Percentiles rank a stretch among this genome's conserved stretches.
Conservation (phyloP, 345 rosid genomes). For the Ailanthus altissimus region DNA sequence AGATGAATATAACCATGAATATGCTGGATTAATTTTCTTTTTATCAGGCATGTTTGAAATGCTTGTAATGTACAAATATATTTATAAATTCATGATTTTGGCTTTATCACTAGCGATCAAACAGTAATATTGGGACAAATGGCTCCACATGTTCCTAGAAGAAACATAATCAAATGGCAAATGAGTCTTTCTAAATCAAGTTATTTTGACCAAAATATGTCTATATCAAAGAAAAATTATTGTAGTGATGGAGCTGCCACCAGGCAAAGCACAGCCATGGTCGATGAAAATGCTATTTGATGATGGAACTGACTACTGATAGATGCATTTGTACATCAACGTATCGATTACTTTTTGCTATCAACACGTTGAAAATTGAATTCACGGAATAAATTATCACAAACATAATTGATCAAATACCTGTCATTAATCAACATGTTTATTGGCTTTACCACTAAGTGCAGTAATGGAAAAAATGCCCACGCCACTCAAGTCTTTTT, state of each 20-base stretch:
- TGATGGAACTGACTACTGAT: neutral
- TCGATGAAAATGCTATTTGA: neutral
- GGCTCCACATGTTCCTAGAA: neutral
- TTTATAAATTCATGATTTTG: too few relatives aligned
- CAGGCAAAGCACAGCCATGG: neutral
- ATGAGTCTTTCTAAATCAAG: neutral
- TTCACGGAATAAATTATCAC: neutral
- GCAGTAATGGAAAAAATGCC: neutral
- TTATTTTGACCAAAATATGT: neutral
- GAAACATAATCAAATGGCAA: neutral
- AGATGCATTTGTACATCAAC: neutral
- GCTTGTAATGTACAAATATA: neutral
- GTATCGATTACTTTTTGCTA: neutral
- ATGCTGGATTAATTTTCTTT: neutral
- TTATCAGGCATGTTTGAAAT: neutral
- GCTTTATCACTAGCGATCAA: neutral
- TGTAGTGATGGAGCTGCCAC: neutral
- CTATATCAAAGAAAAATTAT: neutral
- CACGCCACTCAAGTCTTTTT: neutral
- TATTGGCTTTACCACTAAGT: slow-evolving; percentile 1
- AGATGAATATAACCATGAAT: neutral
- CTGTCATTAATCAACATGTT: neutral
- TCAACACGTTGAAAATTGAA: neutral
- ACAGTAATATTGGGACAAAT: neutral
- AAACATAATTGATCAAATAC: neutral